Evolutionary conservation across 148 eudicot species (phyloP).

Genomic region (Vaccinium macrocarpon): DNA sequence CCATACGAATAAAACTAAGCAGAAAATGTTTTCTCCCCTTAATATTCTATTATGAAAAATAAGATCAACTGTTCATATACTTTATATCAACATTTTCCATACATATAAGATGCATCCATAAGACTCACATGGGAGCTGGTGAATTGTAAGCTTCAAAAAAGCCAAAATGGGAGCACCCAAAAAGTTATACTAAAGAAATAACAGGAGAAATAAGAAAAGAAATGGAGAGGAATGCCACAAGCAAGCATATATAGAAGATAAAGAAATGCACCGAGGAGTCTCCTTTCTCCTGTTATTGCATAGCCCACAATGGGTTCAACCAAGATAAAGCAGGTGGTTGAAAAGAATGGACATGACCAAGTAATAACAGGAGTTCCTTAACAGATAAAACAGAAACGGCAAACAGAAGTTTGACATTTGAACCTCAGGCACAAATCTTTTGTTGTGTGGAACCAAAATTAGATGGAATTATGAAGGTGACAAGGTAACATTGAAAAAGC

Average conservation of each 20-base stretch:
- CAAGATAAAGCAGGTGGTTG: background rate
- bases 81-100: background rate
- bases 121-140: slow-evolving; percentile 9
- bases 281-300: background rate
- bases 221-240: background rate
- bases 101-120: slow-evolving; percentile 8
- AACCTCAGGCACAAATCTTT: background rate
- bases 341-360: slow-evolving; percentile 19
- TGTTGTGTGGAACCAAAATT: slow-evolving; percentile 8
- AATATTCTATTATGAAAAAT: background rate
- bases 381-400: slow-evolving; percentile 5
- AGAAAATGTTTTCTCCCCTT: background rate
- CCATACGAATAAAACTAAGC: background rate
- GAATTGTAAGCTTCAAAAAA: slow-evolving; percentile 10
- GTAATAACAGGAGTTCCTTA: slow-evolving; percentile 6
- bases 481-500: background rate
- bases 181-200: background rate
- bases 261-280: slow-evolving; percentile 8
- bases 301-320: background rate
- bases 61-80: background rate
- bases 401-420: background rate
- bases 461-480: slow-evolving; percentile 9
- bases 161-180: slow-evolving; percentile 5
- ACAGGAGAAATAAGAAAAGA: background rate
- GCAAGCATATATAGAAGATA: slow-evolving; percentile 5